Base-by-base conservation (phyloP, 2,329 filamentous ascomycete genomes). In the Esteya vermicola region DNA sequence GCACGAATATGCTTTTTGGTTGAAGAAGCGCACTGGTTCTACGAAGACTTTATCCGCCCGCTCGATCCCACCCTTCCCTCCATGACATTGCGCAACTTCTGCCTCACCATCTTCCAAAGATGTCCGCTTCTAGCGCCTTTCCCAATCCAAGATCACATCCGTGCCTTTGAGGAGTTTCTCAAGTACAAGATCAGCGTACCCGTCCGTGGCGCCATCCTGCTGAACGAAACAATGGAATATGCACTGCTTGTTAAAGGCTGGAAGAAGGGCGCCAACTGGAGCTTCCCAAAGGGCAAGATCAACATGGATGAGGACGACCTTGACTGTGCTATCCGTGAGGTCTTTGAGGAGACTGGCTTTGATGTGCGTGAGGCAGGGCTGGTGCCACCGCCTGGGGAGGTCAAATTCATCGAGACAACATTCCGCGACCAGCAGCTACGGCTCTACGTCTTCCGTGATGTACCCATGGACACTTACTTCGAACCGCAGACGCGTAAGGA, bases 1-100 rank as follows among this genome's bases (percentile, higher is more conserved):
- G 85, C 86, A 56, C 81, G 91, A 55, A 91, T 98, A 62, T 96
- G 89, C 63, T 98, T 98, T 59, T 88, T 96, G 63, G 83, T 98
- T 51, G 91, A 98, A 62, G 93, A 98, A 63, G 91, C 91, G 52
- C 93, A 98, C 77, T 98, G 91, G 91, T 98, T 93, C 63, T 98
- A 98, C 74, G 91, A 98, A 68, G 91, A 98, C 62, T 98, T 98
- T 57, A 85, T 98, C 57, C 84, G 91, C 36, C 88, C 89, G 30
- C 68, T 91, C 47, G 83, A 95, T 59, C 80, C 86, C 39, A 72
- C 72, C 30, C 70, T 98, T 10, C 91, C 91, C 5, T 86, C 82
- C 41, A 81, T 96, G 68, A 76, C 78, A 34, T 71, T 98, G 26
- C 79, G 84, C 49, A 78, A 71, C 38, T 98, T 98, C 61, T 89